Conservation (phyloP, 176 grass and related monocot genomes). For the Themeda triandra region DNA sequence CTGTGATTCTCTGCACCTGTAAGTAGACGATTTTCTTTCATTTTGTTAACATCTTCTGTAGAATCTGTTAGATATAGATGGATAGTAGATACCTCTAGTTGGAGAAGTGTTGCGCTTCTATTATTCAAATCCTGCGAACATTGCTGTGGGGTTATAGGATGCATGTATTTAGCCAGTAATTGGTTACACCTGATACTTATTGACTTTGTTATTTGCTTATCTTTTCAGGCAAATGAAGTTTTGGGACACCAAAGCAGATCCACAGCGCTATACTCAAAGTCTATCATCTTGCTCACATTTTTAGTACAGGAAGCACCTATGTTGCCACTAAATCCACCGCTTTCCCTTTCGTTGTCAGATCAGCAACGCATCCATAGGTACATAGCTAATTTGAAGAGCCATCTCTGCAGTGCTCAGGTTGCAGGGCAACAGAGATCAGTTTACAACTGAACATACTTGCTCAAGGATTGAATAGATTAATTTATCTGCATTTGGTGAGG, state of each 20-base stretch:
- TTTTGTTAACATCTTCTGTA: neutral
- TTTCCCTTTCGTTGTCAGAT: slow-evolving; percentile 47
- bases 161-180: neutral
- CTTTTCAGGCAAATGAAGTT: slow-evolving; percentile 59
- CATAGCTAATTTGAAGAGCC: slow-evolving; percentile 59
- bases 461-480: slow-evolving; percentile 31
- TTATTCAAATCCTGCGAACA: neutral
- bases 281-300: slow-evolving; percentile 69
- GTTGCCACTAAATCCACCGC: slow-evolving; percentile 51
- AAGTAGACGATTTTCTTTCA: neutral
- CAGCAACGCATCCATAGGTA: slow-evolving; percentile 52
- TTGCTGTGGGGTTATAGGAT: neutral
- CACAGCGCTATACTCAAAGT: slow-evolving; percentile 50
- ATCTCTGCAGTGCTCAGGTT: slow-evolving; percentile 38
- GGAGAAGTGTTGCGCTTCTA: neutral
- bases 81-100: neutral
- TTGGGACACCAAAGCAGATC: slow-evolving; percentile 50
- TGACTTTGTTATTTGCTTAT: neutral
- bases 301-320: slow-evolving; percentile 52
- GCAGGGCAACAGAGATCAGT: slow-evolving; percentile 19
- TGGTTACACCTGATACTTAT: neutral
- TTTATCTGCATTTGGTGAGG: neutral
- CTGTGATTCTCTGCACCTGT: neutral
- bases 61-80: neutral
- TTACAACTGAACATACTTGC: slow-evolving; percentile 13